phyloP scores from a whole-genome alignment of 1,139 yeast genomes.

The Hanseniaspora sp. region DNA sequence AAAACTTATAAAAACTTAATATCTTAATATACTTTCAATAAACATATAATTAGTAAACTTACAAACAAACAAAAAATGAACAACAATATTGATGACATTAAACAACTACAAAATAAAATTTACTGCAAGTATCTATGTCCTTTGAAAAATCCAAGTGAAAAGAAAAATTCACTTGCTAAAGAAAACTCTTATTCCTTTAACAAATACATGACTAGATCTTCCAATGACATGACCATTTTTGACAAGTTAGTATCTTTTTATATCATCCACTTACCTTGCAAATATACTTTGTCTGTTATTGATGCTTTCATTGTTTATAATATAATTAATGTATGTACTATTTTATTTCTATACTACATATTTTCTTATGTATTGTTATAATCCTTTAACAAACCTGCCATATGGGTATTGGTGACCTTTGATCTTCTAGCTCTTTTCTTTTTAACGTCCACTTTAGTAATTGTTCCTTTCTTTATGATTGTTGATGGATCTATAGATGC shows the following conservation, averaged over 20 bases:
- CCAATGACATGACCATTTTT: neutral
- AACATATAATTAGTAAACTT: neutral
- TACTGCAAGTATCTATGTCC: conserved; percentile 12
- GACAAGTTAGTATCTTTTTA: conserved; percentile 1
- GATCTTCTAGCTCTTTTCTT: conserved; percentile 89
- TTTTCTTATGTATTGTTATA: conserved; percentile 32
- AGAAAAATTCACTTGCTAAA: neutral
- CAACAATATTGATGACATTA: neutral
- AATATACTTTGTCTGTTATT: conserved; percentile 2
- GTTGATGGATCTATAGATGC: conserved; percentile 95
- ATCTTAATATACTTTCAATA: too few species aligned
- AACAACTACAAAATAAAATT: conserved; percentile 4
- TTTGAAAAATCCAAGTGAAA: neutral
- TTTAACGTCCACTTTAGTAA: conserved; percentile 36
- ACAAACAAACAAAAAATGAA: neutral
- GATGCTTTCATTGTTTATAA: conserved; percentile 4
- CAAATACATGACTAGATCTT: conserved; percentile 3
- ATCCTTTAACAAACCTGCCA: conserved; percentile 90
- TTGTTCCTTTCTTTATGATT: conserved; percentile 55
- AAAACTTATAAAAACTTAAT: too few species aligned
- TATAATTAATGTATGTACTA: neutral
- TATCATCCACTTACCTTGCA: conserved; percentile 9
- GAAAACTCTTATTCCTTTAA: neutral
- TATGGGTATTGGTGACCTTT: conserved; percentile 88
- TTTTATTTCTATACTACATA: neutral